Evolutionary conservation across 495 filamentous ascomycete genomes (phyloP).

Genomic region (Immersiella caudata): DNA sequence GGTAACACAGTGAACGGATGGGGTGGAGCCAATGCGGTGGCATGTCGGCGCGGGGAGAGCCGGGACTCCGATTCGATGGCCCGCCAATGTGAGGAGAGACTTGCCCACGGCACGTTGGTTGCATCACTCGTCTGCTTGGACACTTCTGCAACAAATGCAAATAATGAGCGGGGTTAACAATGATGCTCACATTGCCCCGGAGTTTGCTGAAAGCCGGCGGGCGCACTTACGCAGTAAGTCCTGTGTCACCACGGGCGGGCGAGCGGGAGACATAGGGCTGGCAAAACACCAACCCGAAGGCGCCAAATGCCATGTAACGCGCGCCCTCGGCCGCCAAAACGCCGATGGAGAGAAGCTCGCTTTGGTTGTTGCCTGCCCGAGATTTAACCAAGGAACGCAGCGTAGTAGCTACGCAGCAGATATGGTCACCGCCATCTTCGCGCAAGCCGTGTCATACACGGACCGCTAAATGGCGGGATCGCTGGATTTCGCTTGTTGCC

Average conservation of each 20-base stretch:
- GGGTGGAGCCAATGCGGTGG: not conserved
- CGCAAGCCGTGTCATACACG: not conserved
- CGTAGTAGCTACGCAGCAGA: too few species aligned
- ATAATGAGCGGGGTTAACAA: not conserved
- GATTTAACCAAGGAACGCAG: not conserved
- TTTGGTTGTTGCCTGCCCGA: not conserved
- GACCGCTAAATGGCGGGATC: constrained; percentile 2
- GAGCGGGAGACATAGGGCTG: not conserved
- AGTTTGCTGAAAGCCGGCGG: not conserved
- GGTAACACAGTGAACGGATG: not conserved
- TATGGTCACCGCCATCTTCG: not conserved
- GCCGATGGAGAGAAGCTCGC: not conserved
- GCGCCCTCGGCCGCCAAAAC: not conserved
- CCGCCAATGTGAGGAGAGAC: not conserved
- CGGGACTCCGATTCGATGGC: not conserved
- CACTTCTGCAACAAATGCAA: not conserved
- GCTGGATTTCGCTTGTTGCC: constrained; percentile 8
- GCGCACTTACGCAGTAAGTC: not conserved
- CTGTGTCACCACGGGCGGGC: not conserved
- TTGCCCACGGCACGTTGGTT: not conserved
- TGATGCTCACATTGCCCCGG: not conserved
- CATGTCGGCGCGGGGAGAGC: constrained; percentile 5
- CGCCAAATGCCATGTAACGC: not conserved
- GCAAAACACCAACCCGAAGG: not conserved
- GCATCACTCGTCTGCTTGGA: not conserved